Conservation (phyloP, 768 basidiomycete genomes). For the Trametes elegans region DNA sequence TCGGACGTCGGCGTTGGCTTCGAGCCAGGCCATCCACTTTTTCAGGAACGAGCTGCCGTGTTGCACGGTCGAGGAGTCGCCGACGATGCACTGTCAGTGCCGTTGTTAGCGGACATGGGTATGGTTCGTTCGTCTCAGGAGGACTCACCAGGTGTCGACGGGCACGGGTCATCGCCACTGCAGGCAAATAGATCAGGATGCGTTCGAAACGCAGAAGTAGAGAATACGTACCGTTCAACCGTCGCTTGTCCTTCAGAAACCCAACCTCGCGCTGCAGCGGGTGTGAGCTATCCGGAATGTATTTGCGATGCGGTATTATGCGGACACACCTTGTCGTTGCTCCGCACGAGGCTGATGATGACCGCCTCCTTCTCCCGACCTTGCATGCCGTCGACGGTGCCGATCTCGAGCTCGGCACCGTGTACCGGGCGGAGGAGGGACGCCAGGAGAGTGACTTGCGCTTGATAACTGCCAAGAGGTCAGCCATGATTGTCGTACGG, state of each 20-base stretch:
- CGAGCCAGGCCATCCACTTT: conserved; percentile 90
- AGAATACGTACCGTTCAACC: conserved; percentile 72
- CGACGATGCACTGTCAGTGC: conserved; percentile 86
- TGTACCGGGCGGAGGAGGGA: conserved; percentile 71
- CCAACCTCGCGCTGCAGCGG: conserved; percentile 76
- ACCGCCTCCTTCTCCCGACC: conserved; percentile 95
- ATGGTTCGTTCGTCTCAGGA: not conserved
- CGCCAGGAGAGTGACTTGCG: conserved; percentile 85
- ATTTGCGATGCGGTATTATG: not conserved
- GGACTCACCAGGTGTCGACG: conserved; percentile 82
- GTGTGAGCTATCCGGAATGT: not conserved
- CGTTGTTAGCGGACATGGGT: not conserved
- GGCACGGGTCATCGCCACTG: conserved; percentile 91
- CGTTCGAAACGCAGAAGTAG: not conserved
- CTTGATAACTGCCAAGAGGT: conserved; percentile 71
- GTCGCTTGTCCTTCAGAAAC: conserved; percentile 88
- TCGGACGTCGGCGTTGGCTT: conserved; percentile 85
- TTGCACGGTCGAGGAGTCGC: conserved; percentile 88
- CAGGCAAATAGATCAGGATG: conserved; percentile 5
- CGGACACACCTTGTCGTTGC: conserved; percentile 70
- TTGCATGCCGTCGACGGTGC: conserved; percentile 96
- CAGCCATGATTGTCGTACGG: too few relatives aligned
- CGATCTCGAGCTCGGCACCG: conserved; percentile 77
- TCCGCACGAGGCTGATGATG: conserved; percentile 88
- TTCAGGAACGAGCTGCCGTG: conserved; percentile 85